A percentile compares a stretch with the other conserved stretches of the same genome.
Evolutionary conservation across 1,284 basidiomycete genomes (phyloP).

Genomic region (Apiotrichum veenhuisii): DNA sequence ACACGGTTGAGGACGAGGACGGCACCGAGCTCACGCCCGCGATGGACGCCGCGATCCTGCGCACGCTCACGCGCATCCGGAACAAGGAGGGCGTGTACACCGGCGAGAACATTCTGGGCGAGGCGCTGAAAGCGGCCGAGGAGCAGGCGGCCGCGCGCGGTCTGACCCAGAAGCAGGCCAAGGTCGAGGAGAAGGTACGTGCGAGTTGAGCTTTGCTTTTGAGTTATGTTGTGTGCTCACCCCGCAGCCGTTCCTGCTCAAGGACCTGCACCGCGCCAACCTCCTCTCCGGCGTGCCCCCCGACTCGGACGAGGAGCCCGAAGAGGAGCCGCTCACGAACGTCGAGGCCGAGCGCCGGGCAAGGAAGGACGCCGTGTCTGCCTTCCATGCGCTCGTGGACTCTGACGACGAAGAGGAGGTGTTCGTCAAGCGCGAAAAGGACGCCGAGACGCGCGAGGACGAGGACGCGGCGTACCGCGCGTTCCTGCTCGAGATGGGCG

Average conservation of each 20-base stretch:
- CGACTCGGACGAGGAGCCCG: slow-evolving; percentile 16
- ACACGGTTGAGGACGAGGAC: slow-evolving; percentile 87
- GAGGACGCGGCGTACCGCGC: slow-evolving; percentile 73
- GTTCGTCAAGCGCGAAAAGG: slow-evolving; percentile 57
- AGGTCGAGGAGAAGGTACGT: slow-evolving; percentile 32
- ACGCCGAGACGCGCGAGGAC: slow-evolving; percentile 70
- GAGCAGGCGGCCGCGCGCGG: slow-evolving; percentile 28
- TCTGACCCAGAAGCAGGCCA: slow-evolving; percentile 12
- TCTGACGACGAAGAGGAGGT: slow-evolving; percentile 58
- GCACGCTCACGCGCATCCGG: slow-evolving; percentile 82
- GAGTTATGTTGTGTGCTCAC: too few relatives aligned
- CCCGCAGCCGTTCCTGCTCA: slow-evolving; percentile 50
- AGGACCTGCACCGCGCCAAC: slow-evolving; percentile 52
- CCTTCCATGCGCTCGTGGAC: slow-evolving; percentile 52
- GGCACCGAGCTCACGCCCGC: slow-evolving; percentile 93
- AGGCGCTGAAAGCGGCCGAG: slow-evolving; percentile 53
- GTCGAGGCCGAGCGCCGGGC: slow-evolving; percentile 73
- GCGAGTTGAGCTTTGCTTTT: too few relatives aligned
- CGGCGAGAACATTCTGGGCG: slow-evolving; percentile 68
- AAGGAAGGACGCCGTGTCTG: slow-evolving; percentile 76
- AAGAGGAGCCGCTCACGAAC: slow-evolving; percentile 59
- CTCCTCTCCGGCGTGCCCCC: slow-evolving; percentile 36
- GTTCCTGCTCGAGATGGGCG: slow-evolving; percentile 71
- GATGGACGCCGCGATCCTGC: slow-evolving; percentile 89
- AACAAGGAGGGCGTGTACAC: slow-evolving; percentile 72